Conservation (phyloP, 768 basidiomycete species). For the Chlorophyllum brunneum region DNA sequence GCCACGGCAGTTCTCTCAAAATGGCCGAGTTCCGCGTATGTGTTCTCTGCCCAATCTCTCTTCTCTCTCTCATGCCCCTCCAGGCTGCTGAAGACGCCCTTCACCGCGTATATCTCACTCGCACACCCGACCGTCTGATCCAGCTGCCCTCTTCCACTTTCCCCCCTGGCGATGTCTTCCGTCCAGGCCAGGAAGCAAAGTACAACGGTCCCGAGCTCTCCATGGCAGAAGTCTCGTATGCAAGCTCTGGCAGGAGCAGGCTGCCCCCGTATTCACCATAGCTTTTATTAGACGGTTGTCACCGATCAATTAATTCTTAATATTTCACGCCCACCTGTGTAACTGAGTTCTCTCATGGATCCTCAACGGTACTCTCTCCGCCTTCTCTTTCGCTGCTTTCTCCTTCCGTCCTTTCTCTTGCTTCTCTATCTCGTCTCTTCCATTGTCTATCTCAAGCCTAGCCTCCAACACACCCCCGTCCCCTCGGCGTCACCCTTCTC, state of each 20-base stretch:
- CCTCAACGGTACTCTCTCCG: neutral
- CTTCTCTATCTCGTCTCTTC: constrained; percentile 10
- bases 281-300: constrained; percentile 8
- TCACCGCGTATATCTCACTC: constrained; percentile 78
- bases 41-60: constrained; percentile 8
- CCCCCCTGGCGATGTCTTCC: constrained; percentile 54
- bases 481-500: constrained; percentile 21
- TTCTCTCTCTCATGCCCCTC: neutral
- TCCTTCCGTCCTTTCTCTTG: constrained; percentile 11
- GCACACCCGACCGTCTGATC: constrained; percentile 62
- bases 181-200: constrained; percentile 34
- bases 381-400: constrained; percentile 3
- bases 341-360: neutral
- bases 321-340: neutral
- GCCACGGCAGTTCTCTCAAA: constrained; percentile 85
- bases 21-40: constrained; percentile 94
- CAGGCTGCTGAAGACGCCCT: constrained; percentile 87
- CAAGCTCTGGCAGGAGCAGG: constrained; percentile 59
- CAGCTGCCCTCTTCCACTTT: constrained; percentile 77
- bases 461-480: neutral
- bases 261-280: neutral
- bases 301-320: constrained; percentile 9
- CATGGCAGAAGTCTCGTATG: constrained; percentile 64
- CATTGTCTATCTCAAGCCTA: neutral
- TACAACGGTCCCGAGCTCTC: constrained; percentile 56